These are phyloP conservation scores for Phytopythium helicoides DNA, from an alignment of 352 stramenopile genomes.

Conservation along the genomic window DNA sequence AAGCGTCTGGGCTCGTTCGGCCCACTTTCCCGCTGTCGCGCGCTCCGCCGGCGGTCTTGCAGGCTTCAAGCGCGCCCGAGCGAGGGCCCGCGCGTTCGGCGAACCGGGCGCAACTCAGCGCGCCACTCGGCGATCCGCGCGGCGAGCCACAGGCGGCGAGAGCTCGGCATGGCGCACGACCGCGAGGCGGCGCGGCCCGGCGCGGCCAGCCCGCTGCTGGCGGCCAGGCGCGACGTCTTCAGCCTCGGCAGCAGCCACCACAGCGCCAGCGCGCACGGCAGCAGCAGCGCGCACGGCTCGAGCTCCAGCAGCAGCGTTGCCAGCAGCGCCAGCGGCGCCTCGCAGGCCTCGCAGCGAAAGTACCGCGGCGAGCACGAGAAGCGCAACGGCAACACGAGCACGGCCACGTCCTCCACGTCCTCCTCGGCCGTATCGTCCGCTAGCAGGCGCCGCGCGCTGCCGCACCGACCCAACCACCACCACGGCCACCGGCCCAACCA, in stretches of 20 bases:
- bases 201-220: conserved; percentile 19
- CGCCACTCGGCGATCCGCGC: too few species aligned
- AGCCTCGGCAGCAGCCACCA: conserved; percentile 10
- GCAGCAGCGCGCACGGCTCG: conserved; percentile 8
- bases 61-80: too few species aligned
- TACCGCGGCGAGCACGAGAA: conserved; percentile 23
- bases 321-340: conserved; percentile 9
- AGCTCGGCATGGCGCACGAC: conserved; percentile 28
- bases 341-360: conserved; percentile 19
- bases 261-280: conserved; percentile 12
- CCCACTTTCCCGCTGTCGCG: too few species aligned
- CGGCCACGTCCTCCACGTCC: conserved; percentile 30
- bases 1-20: too few species aligned
- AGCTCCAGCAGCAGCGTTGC: conserved; percentile 7
- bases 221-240: conserved; percentile 27
- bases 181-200: conserved; percentile 15
- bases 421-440: conserved; percentile 25
- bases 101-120: too few species aligned
- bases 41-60: too few species aligned
- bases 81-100: too few species aligned
- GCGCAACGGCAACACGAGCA: conserved; percentile 22
- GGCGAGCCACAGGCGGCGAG: not conserved
- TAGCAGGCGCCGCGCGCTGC: conserved; percentile 8
- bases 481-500: conserved; percentile 1
- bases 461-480: conserved; percentile 21